phyloP scores from a whole-genome alignment of 176 grass and related monocot genomes.

The Carex myosuroides region DNA sequence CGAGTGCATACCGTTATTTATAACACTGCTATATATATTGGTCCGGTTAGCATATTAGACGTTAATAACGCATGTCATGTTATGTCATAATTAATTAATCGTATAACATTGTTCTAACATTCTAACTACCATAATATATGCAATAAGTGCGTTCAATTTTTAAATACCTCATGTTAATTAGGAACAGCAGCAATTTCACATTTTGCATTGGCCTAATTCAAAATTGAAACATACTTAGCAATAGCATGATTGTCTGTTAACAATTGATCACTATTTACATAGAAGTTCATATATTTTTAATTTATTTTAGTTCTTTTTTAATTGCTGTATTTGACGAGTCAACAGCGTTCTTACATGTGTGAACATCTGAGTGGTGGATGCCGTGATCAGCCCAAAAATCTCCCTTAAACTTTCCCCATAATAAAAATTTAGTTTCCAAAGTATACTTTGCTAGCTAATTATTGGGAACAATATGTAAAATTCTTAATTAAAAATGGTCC shows the following conservation, averaged over 20 bases:
- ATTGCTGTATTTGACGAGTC: neutral
- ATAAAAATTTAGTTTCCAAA: neutral
- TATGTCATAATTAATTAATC: neutral
- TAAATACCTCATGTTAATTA: neutral
- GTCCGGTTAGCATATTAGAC: neutral
- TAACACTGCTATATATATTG: too few species aligned
- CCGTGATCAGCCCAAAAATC: neutral
- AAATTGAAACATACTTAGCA: neutral
- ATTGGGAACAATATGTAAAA: too few species aligned
- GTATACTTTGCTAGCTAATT: neutral
- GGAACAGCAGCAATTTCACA: too few species aligned
- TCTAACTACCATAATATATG: neutral
- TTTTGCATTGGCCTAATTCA: neutral
- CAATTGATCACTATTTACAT: too few species aligned
- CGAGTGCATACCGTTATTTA: too few species aligned
- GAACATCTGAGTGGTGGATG: neutral
- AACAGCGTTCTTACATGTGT: neutral
- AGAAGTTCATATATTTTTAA: too few species aligned
- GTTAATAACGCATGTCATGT: neutral
- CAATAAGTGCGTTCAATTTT: neutral
- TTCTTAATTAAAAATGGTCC: too few species aligned
- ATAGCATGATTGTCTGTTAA: too few species aligned
- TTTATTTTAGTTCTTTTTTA: too few species aligned
- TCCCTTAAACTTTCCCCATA: neutral
- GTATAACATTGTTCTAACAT: neutral